Evolutionary conservation across 1,284 basidiomycete species (phyloP).

Genomic region (Irpex sp.): DNA sequence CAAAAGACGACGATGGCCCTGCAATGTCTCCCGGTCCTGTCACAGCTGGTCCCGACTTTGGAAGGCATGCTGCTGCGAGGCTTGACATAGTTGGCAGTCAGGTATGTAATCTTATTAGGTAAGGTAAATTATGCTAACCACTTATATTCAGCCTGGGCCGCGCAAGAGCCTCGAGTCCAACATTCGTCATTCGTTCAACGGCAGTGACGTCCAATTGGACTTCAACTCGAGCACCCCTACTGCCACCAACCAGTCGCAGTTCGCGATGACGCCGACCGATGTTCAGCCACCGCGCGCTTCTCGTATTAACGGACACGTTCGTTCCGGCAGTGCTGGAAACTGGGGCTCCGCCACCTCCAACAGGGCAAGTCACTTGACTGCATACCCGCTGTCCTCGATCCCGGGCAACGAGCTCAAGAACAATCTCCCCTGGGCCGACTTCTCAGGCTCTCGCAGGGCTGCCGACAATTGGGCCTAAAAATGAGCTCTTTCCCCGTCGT

Average conservation of each 20-base stretch:
- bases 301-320: constrained; percentile 61
- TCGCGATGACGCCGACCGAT: constrained; percentile 36
- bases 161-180: constrained; percentile 51
- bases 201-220: constrained; percentile 58
- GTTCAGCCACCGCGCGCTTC: constrained; percentile 23
- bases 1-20: constrained; percentile 55
- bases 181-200: constrained; percentile 69
- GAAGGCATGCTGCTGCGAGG: constrained; percentile 64
- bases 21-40: constrained; percentile 73
- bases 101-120: constrained; percentile 36
- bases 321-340: constrained; percentile 74
- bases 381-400: constrained; percentile 54
- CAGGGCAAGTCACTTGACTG: constrained; percentile 37
- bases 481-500: not conserved
- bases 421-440: constrained; percentile 68
- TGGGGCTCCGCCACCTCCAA: constrained; percentile 60
- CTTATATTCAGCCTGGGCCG: constrained; percentile 36
- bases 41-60: constrained; percentile 79
- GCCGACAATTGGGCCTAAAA: constrained; percentile 62
- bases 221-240: constrained; percentile 47
- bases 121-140: constrained; percentile 9
- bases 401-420: constrained; percentile 53
- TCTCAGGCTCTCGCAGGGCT: constrained; percentile 53
- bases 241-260: constrained; percentile 40
- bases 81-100: constrained; percentile 70